Percentiles rank a stretch among this genome's conserved stretches.
phyloP scores from a whole-genome alignment of 2,329 filamentous ascomycete species.

The Hypoxylon sp. region DNA sequence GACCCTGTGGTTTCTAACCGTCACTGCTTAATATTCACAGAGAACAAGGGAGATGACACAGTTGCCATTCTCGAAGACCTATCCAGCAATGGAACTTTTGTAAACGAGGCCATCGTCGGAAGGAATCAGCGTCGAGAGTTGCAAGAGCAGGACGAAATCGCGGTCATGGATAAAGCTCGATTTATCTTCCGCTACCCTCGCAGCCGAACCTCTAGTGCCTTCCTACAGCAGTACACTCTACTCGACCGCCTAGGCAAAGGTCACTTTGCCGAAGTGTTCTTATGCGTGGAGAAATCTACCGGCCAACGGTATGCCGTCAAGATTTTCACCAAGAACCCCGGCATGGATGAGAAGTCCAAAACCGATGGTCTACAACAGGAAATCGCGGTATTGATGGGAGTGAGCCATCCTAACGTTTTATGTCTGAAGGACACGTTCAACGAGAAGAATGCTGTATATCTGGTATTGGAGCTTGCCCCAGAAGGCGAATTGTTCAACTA shows the following conservation, averaged over 20 bases:
- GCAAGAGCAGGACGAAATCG: slow-evolving; percentile 90
- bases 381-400: slow-evolving; percentile 96
- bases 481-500: slow-evolving; percentile 97
- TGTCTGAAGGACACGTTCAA: slow-evolving; percentile 97
- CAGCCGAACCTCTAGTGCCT: slow-evolving; percentile 79
- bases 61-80: slow-evolving; percentile 90
- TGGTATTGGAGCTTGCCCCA: slow-evolving; percentile 90
- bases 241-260: slow-evolving; percentile 92
- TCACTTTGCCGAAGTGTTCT: slow-evolving; percentile 93
- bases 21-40: slow-evolving; percentile 78
- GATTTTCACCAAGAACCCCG: slow-evolving; percentile 88
- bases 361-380: slow-evolving; percentile 92
- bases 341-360: slow-evolving; percentile 86
- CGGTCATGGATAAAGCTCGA: slow-evolving; percentile 84
- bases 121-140: slow-evolving; percentile 93
- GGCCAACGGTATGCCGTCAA: slow-evolving; percentile 93
- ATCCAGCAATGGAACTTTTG: slow-evolving; percentile 95
- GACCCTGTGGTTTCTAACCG: slow-evolving; percentile 90
- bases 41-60: slow-evolving; percentile 70
- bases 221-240: slow-evolving; percentile 88
- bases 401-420: slow-evolving; percentile 92
- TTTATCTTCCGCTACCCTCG: slow-evolving; percentile 95
- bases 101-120: slow-evolving; percentile 92
- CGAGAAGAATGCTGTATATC: slow-evolving; percentile 89
- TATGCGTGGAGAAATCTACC: slow-evolving; percentile 87